Evolutionary conservation across 1,139 yeast genomes (phyloP).

Genomic region (Sugiyamaella grinbergsii): DNA sequence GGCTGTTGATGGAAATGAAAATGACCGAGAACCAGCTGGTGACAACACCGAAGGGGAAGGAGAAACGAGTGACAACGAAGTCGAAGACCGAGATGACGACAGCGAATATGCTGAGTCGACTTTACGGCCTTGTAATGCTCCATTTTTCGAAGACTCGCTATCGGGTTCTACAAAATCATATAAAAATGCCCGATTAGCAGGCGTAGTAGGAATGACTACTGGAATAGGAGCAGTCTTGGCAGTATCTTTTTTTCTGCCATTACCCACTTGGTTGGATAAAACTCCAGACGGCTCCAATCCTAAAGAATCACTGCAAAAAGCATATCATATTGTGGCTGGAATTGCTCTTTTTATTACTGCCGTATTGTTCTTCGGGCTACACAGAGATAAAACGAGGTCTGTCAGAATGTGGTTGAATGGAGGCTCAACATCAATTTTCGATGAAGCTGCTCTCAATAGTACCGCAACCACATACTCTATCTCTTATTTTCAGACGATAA

Average conservation of each 20-base stretch:
- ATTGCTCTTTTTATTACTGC: constrained; percentile 48
- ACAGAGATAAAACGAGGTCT: constrained; percentile 47
- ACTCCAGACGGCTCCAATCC: constrained; percentile 44
- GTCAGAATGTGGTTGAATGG: constrained; percentile 36
- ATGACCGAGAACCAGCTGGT: not conserved
- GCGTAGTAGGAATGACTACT: constrained; percentile 61
- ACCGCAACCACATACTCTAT: constrained; percentile 17
- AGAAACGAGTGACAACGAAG: constrained; percentile 12
- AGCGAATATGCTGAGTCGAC: constrained; percentile 15
- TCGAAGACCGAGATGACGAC: constrained; percentile 4
- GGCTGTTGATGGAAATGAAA: constrained; percentile 21
- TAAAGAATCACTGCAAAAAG: constrained; percentile 46
- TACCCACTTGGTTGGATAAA: constrained; percentile 60
- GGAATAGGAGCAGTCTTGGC: constrained; percentile 65
- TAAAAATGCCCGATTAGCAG: constrained; percentile 58
- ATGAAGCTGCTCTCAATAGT: constrained; percentile 39
- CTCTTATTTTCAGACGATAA: constrained; percentile 46
- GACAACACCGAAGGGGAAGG: constrained; percentile 19
- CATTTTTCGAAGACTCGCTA: constrained; percentile 15
- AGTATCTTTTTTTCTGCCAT: constrained; percentile 72
- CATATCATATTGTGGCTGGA: constrained; percentile 55
- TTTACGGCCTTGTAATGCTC: constrained; percentile 21
- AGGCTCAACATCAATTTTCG: constrained; percentile 32
- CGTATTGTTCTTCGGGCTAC: constrained; percentile 50
- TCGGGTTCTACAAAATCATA: constrained; percentile 23